Conservation (phyloP, 768 basidiomycete species). For the Lentinula guzmanii region DNA sequence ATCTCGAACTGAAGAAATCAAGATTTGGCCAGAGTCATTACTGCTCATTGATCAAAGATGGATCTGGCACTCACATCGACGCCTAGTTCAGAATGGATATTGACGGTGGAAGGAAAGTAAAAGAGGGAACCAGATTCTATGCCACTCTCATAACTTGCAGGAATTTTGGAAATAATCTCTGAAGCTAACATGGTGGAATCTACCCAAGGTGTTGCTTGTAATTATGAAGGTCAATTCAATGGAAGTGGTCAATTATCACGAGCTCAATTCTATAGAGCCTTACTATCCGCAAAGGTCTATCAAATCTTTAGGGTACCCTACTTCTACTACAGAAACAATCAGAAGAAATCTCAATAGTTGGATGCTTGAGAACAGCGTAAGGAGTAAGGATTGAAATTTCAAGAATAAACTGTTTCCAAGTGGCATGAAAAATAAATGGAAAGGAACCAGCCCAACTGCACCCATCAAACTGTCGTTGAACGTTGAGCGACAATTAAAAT, state of each 20-base stretch:
- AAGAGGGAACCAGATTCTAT: conserved; percentile 59
- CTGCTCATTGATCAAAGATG: not conserved
- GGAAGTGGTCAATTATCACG: not conserved
- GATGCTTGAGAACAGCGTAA: not conserved
- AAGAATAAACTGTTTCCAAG: not conserved
- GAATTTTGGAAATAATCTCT: conserved; percentile 52
- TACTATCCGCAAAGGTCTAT: not conserved
- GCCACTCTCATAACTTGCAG: conserved; percentile 53
- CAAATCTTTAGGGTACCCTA: not conserved
- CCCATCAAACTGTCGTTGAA: not conserved
- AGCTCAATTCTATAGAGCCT: too few species aligned
- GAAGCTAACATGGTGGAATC: conserved; percentile 26
- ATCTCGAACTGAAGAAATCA: conserved; percentile 65
- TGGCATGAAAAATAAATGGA: not conserved
- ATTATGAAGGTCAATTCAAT: not conserved
- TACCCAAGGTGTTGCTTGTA: not conserved
- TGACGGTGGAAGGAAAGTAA: conserved; percentile 72
- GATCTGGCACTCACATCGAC: conserved; percentile 45
- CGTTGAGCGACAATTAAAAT: conserved; percentile 12
- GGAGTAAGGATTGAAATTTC: not conserved
- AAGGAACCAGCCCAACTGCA: conserved; percentile 20
- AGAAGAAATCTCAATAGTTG: not conserved
- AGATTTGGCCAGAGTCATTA: not conserved
- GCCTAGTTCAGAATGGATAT: conserved; percentile 52
- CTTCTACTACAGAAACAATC: not conserved